A percentile compares a stretch with the other conserved stretches of the same genome.
These are phyloP conservation scores for Abelmoschus esculentus DNA, from an alignment of 345 rosid species.

Conservation along the genomic window DNA sequence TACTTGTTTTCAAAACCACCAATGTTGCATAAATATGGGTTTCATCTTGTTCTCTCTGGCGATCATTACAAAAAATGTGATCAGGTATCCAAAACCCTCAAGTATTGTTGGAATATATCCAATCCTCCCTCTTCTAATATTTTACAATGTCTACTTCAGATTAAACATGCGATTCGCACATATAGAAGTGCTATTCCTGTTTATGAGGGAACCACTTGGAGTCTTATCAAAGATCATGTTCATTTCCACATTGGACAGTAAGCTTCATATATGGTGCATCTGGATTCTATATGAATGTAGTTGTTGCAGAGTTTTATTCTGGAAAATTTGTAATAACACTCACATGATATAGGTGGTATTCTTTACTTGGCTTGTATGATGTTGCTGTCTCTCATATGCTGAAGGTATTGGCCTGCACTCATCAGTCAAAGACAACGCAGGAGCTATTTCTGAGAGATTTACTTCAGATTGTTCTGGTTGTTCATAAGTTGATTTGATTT, in stretches of 20 bases:
- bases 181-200: conserved; percentile 80
- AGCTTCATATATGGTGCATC: conserved; percentile 27
- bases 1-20: conserved; percentile 79
- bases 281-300: conserved; percentile 10
- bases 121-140: conserved; percentile 21
- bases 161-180: conserved; percentile 92
- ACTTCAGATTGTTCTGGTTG: conserved; percentile 74
- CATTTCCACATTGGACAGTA: conserved; percentile 95
- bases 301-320: conserved; percentile 6
- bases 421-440: conserved; percentile 86
- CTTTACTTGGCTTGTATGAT: conserved; percentile 81
- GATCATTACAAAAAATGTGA: conserved; percentile 87
- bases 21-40: conserved; percentile 93
- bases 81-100: conserved; percentile 54
- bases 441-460: conserved; percentile 81
- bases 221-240: conserved; percentile 89
- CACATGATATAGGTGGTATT: conserved; percentile 66
- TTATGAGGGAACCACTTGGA: conserved; percentile 79
- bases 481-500: conserved; percentile 1
- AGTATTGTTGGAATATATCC: background rate
- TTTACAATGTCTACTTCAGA: conserved; percentile 31
- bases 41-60: conserved; percentile 96
- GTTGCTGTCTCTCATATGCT: conserved; percentile 72
- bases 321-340: conserved; percentile 13
- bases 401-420: conserved; percentile 71